Percentiles rank a stretch among this genome's conserved stretches.
phyloP scores from a whole-genome alignment of 305 asterid species.

The Nicotiana rustica region DNA sequence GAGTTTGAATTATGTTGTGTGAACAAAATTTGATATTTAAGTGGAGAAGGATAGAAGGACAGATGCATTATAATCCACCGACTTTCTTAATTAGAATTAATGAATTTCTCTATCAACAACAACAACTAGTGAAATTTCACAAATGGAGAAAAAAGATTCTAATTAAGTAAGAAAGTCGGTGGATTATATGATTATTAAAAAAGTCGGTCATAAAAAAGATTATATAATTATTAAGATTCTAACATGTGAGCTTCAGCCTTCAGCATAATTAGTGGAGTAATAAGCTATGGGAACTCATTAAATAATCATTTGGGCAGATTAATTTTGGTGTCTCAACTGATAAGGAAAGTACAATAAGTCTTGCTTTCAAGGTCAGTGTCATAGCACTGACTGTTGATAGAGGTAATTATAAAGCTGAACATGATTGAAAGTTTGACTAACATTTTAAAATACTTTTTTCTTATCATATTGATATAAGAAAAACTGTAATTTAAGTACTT shows the following conservation, averaged over 20 bases:
- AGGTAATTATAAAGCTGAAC: not conserved
- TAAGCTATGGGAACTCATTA: not conserved
- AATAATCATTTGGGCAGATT: not conserved
- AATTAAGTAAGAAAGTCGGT: too few species aligned
- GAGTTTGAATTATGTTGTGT: not conserved
- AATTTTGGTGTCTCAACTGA: not conserved
- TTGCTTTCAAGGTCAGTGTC: not conserved
- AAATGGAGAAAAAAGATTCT: too few species aligned
- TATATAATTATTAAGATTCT: not conserved
- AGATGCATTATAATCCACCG: not conserved
- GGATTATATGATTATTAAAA: too few species aligned
- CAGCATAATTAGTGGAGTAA: too few species aligned
- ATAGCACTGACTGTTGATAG: not conserved
- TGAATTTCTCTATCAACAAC: not conserved
- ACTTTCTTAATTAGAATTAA: not conserved
- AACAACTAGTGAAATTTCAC: too few species aligned
- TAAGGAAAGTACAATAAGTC: not conserved
- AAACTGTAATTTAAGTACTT: too few species aligned
- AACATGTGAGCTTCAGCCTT: not conserved
- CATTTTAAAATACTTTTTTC: too few species aligned
- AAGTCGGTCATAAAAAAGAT: too few species aligned
- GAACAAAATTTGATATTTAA: not conserved
- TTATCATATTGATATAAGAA: too few species aligned
- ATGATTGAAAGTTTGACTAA: not conserved
- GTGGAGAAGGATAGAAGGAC: not conserved